A percentile compares a stretch with the other conserved stretches of the same genome.
phyloP scores from a whole-genome alignment of 768 basidiomycete genomes.

The Auricularia sp. region DNA sequence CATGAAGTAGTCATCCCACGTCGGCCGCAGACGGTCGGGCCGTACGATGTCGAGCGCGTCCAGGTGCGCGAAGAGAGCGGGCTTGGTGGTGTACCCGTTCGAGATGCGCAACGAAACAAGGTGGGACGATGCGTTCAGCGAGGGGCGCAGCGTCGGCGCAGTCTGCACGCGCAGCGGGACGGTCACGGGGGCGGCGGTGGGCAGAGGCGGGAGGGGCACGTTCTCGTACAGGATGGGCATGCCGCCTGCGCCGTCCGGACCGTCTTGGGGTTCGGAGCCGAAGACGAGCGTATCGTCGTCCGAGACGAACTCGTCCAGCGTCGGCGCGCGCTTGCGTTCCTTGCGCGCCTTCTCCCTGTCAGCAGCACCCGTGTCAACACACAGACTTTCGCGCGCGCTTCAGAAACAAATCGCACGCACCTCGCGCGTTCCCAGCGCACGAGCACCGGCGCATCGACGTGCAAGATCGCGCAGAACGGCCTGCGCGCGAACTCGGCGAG shows the following conservation, averaged over 20 bases:
- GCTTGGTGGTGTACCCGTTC: slow-evolving; percentile 51
- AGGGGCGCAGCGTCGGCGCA: slow-evolving; percentile 7
- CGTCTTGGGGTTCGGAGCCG: neutral
- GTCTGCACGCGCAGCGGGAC: slow-evolving; percentile 1
- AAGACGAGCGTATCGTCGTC: slow-evolving; percentile 50
- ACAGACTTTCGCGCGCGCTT: too few relatives aligned
- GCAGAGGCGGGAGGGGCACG: neutral
- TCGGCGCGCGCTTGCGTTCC: slow-evolving; percentile 19
- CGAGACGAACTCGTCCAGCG: slow-evolving; percentile 62
- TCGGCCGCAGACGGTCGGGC: slow-evolving; percentile 68
- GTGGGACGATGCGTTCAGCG: slow-evolving; percentile 25
- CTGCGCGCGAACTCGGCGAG: slow-evolving; percentile 68
- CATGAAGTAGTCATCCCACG: slow-evolving; percentile 98
- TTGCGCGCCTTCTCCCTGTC: slow-evolving; percentile 9
- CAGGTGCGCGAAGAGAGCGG: slow-evolving; percentile 52
- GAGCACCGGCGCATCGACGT: slow-evolving; percentile 72
- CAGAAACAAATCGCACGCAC: slow-evolving; percentile 23
- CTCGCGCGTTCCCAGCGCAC: slow-evolving; percentile 55
- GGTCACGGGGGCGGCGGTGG: slow-evolving; percentile 10
- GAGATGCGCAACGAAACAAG: slow-evolving; percentile 50
- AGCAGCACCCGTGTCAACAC: too few relatives aligned
- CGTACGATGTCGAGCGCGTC: slow-evolving; percentile 61
- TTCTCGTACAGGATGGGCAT: slow-evolving; percentile 40
- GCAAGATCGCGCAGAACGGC: slow-evolving; percentile 83
- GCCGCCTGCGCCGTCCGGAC: neutral